These are phyloP conservation scores for Begonia fuchsioides DNA, from an alignment of 306 rosid species.

Conservation along the genomic window DNA sequence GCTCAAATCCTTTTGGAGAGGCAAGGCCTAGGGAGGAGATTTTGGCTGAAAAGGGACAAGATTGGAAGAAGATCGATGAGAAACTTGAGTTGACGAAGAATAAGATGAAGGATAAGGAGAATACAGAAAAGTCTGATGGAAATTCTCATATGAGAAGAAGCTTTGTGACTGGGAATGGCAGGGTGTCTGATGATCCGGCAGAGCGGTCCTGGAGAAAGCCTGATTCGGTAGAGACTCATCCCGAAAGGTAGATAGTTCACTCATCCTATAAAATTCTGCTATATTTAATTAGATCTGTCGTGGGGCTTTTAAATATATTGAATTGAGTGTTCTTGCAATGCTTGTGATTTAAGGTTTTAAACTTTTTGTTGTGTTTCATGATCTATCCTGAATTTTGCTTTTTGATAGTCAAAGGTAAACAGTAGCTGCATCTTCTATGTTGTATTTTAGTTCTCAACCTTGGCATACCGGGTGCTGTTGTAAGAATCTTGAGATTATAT, in stretches of 20 bases:
- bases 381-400: too few relatives aligned
- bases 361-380: too few relatives aligned
- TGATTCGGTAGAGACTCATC: constrained; percentile 23
- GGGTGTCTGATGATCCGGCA: constrained; percentile 25
- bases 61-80: constrained; percentile 86
- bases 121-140: constrained; percentile 12
- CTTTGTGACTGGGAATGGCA: constrained; percentile 32
- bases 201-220: constrained; percentile 71
- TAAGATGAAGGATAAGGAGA: constrained; percentile 15
- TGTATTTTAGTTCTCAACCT: too few relatives aligned
- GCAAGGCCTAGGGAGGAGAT: constrained; percentile 97
- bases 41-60: constrained; percentile 80
- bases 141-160: constrained; percentile 37
- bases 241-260: constrained; percentile 14
- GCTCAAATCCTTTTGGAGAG: constrained; percentile 58
- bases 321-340: too few relatives aligned
- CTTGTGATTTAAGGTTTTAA: too few relatives aligned
- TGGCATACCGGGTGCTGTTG: too few relatives aligned
- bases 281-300: too few relatives aligned
- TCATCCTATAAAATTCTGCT: too few relatives aligned
- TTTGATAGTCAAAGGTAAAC: too few relatives aligned
- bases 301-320: too few relatives aligned
- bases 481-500: too few relatives aligned
- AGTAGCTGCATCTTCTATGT: too few relatives aligned
- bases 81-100: constrained; percentile 54